Conservation (phyloP, 2,329 filamentous ascomycete species). For the Talaromyces sp. region DNA sequence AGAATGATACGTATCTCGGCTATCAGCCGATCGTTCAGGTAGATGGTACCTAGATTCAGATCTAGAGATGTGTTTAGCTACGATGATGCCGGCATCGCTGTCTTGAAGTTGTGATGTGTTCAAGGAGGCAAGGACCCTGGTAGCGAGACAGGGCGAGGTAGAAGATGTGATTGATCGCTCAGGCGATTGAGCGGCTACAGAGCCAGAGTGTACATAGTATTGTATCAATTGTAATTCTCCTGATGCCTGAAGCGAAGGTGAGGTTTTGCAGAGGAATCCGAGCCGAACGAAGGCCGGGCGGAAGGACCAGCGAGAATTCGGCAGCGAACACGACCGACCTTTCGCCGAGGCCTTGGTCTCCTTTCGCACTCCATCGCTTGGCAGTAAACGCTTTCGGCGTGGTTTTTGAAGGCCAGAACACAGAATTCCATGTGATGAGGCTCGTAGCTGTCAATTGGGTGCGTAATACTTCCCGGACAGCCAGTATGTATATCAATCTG, state of each 20-base stretch:
- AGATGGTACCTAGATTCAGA: too few relatives aligned
- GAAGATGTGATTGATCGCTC: neutral
- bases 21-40: too few relatives aligned
- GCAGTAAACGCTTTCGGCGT: neutral
- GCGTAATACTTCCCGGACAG: neutral
- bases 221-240: too few relatives aligned
- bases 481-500: neutral
- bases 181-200: neutral
- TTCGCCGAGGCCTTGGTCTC: slow-evolving; percentile 3
- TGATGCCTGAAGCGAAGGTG: neutral
- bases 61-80: neutral
- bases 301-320: neutral
- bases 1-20: neutral
- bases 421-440: neutral
- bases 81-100: neutral
- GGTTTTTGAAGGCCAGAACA: neutral
- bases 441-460: neutral
- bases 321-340: slow-evolving; percentile 16
- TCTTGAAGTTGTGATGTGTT: neutral
- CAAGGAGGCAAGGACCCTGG: neutral
- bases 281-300: slow-evolving; percentile 11
- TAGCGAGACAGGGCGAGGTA: neutral
- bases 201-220: neutral
- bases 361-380: neutral
- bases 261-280: neutral